Conservation (phyloP, 2,329 filamentous ascomycete genomes). For the Diaporthe eres region DNA sequence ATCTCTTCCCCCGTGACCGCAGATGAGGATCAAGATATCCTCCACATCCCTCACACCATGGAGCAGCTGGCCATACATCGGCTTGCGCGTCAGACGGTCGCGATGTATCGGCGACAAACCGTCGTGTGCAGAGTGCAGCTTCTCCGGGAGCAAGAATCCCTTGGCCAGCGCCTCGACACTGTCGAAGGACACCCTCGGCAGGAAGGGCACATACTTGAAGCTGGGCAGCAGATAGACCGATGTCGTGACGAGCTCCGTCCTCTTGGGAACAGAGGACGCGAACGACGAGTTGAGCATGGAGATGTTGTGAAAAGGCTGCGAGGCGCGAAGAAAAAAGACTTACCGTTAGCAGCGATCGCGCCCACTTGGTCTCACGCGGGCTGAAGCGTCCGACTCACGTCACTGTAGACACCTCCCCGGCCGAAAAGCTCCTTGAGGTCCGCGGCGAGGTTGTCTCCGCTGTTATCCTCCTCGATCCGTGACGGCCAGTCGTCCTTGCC, state of each 20-base stretch:
- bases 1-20: conserved; percentile 88
- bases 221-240: conserved; percentile 85
- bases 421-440: conserved; percentile 80
- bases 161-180: conserved; percentile 71
- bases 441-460: conserved; percentile 75
- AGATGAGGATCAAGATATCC: conserved; percentile 85
- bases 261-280: conserved; percentile 65
- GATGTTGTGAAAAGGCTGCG: conserved; percentile 86
- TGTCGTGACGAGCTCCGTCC: conserved; percentile 64
- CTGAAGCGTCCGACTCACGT: conserved; percentile 65
- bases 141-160: conserved; percentile 75
- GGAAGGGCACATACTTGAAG: conserved; percentile 83
- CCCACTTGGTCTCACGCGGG: conserved; percentile 26
- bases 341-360: conserved; percentile 50
- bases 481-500: conserved; percentile 86
- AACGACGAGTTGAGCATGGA: conserved; percentile 85
- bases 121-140: conserved; percentile 73
- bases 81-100: conserved; percentile 65
- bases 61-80: conserved; percentile 66
- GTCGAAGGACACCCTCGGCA: conserved; percentile 74
- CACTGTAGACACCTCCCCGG: conserved; percentile 74
- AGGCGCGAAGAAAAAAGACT: conserved; percentile 42
- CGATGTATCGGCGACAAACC: conserved; percentile 70
- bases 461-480: conserved; percentile 86
- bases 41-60: conserved; percentile 71